phyloP scores from a whole-genome alignment of 345 rosid species.

The Corymbia maculata region DNA sequence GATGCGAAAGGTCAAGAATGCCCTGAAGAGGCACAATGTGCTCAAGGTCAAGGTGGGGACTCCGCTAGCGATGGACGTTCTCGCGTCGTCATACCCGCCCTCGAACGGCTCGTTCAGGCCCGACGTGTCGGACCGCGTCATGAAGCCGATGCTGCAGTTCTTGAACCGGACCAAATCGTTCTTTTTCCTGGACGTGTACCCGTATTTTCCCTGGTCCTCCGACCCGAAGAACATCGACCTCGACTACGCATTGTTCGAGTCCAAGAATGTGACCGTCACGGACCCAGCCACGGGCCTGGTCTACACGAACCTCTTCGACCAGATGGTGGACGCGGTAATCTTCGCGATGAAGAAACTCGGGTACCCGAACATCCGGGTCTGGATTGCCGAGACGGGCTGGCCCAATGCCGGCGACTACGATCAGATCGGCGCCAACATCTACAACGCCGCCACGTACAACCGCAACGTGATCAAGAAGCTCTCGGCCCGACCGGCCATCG shows the following conservation, averaged over 20 bases:
- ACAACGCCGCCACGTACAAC: constrained; percentile 87
- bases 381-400: constrained; percentile 98
- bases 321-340: constrained; percentile 68
- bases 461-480: constrained; percentile 60
- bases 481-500: constrained; percentile 45
- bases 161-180: constrained; percentile 84
- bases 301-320: constrained; percentile 84
- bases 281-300: constrained; percentile 60
- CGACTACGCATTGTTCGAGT: constrained; percentile 53
- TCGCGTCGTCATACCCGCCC: constrained; percentile 69
- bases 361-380: constrained; percentile 57
- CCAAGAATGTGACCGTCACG: constrained; percentile 38
- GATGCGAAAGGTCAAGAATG: constrained; percentile 56
- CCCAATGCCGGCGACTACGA: constrained; percentile 84
- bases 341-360: constrained; percentile 82
- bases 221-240: constrained; percentile 49
- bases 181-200: constrained; percentile 70
- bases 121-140: constrained; percentile 43
- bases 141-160: constrained; percentile 77
- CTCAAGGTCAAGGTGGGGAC: constrained; percentile 76
- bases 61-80: constrained; percentile 57
- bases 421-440: constrained; percentile 78
- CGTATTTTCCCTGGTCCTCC: constrained; percentile 69
- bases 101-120: constrained; percentile 72
- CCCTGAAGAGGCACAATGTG: constrained; percentile 30